phyloP scores from a whole-genome alignment of 305 asterid species.

The Rubia occidens region DNA sequence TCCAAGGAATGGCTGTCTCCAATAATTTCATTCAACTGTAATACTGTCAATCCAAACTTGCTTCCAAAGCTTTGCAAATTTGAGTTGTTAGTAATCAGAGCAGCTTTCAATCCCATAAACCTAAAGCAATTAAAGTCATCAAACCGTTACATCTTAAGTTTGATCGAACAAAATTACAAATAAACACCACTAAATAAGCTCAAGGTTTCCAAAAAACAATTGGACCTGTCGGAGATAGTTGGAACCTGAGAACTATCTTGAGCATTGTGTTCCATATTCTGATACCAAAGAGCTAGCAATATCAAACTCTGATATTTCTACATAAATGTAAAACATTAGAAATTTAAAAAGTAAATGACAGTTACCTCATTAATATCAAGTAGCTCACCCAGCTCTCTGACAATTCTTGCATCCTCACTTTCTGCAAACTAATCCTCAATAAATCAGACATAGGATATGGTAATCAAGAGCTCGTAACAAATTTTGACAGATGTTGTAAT shows the following conservation, averaged over 20 bases:
- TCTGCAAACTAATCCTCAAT: constrained; percentile 55
- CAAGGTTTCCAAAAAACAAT: background rate
- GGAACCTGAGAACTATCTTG: constrained; percentile 33
- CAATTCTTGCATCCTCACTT: constrained; percentile 45
- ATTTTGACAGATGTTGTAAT: background rate
- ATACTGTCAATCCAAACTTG: constrained; percentile 24
- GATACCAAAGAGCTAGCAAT: constrained; percentile 16
- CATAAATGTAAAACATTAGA: background rate
- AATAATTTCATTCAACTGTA: constrained; percentile 33
- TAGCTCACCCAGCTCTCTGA: constrained; percentile 66
- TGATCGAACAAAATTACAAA: background rate
- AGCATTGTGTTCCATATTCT: constrained; percentile 24
- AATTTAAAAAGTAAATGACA: background rate
- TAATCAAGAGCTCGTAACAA: background rate
- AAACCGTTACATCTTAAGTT: background rate
- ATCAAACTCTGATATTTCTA: constrained; percentile 10
- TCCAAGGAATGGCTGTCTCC: constrained; percentile 14
- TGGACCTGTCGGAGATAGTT: constrained; percentile 56
- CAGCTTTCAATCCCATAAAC: constrained; percentile 93
- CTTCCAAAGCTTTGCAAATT: constrained; percentile 16
- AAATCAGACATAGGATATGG: constrained; percentile 22
- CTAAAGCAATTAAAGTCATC: constrained; percentile 27
- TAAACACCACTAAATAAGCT: background rate
- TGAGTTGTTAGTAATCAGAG: constrained; percentile 25
- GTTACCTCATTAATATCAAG: constrained; percentile 56